These are phyloP conservation scores for Herpotrichia juniperi DNA, from an alignment of 2,329 filamentous ascomycete genomes.

Conservation along the genomic window DNA sequence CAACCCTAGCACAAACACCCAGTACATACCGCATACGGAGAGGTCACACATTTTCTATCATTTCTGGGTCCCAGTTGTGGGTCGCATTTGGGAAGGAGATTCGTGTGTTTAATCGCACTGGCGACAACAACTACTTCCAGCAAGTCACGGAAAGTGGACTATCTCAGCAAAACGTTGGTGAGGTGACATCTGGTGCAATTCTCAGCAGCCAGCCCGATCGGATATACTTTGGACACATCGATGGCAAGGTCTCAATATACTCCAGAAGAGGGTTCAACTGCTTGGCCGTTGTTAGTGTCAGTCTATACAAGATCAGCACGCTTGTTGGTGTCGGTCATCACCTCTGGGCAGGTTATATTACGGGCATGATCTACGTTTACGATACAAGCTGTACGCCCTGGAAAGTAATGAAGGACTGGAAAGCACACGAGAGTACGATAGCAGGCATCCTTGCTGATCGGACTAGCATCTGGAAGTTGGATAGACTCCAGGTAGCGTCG, in stretches of 20 bases:
- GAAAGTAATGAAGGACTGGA: constrained; percentile 93
- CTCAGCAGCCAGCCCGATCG: constrained; percentile 76
- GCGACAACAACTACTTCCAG: constrained; percentile 71
- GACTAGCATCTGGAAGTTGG: constrained; percentile 83
- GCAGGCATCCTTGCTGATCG: constrained; percentile 77
- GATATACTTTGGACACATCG: constrained; percentile 88
- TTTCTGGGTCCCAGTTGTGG: constrained; percentile 87
- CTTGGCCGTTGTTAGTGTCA: constrained; percentile 81
- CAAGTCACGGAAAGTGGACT: constrained; percentile 77
- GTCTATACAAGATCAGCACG: constrained; percentile 92
- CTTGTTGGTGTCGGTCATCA: constrained; percentile 80
- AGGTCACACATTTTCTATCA: constrained; percentile 86
- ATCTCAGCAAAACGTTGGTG: constrained; percentile 74
- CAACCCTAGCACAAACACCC: constrained; percentile 75
- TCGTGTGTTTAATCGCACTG: constrained; percentile 77
- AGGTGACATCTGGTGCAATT: constrained; percentile 83
- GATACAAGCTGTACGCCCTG: constrained; percentile 84
- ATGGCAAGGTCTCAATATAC: constrained; percentile 96
- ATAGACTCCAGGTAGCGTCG: constrained; percentile 82
- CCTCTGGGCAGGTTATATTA: constrained; percentile 94
- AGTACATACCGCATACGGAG: constrained; percentile 79
- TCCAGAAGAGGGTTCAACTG: constrained; percentile 78
- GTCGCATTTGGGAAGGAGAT: constrained; percentile 86
- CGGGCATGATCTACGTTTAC: constrained; percentile 91
- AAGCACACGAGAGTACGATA: constrained; percentile 84